Base-by-base conservation (phyloP, 768 basidiomycete species). In the Grammothele lineata region DNA sequence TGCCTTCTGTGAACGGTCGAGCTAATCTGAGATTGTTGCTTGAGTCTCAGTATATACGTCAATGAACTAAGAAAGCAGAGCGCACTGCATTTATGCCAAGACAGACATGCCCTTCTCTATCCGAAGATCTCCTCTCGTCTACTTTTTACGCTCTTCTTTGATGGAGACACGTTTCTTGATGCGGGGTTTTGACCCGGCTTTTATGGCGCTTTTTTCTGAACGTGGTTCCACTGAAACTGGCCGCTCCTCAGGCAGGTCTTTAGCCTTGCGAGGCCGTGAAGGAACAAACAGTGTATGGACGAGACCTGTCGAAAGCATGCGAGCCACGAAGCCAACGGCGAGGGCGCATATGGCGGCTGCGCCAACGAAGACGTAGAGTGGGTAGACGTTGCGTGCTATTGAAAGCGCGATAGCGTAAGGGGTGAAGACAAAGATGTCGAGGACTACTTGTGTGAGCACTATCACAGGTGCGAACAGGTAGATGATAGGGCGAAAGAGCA, bases 381-480 rank as follows among this genome's bases (percentile, higher is more conserved):
- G 62, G 48, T 63, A 60, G 14, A 61, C 17, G 22, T 54, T 56
- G 25, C 47, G 47, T 19, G 45, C 24, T 32, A 55, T 12, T 7
- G 38, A n/a, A 9, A 26, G 23, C 15, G 55, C 5, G 27, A 73
- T 57, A 11, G 57, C 51, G 53, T 73, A 75, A 0, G 83, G 83
- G 18, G 69, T 65, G 51, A 66, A 61, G 3, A 85, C 33, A 45
- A 75, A 64, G 19, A 73, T 32, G 37, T 74, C 68, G 19, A 72
- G 48, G 6, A 70, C 17, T 21, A 80, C 57, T 11, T 74, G 58
- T 25, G 68, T 25, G 48, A 77, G 63, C 40, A 76, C 63, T 24
- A 69, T 57, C 40, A 76, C 40, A 1, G 83, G 83, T 2, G 74
- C 71, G 40, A 84, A 55, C 30, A 79, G 26, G 53, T 76, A 77